These are phyloP conservation scores for Thermothelomyces thermophilus DNA, from an alignment of 2,329 filamentous ascomycete species.

Conservation along the genomic window DNA sequence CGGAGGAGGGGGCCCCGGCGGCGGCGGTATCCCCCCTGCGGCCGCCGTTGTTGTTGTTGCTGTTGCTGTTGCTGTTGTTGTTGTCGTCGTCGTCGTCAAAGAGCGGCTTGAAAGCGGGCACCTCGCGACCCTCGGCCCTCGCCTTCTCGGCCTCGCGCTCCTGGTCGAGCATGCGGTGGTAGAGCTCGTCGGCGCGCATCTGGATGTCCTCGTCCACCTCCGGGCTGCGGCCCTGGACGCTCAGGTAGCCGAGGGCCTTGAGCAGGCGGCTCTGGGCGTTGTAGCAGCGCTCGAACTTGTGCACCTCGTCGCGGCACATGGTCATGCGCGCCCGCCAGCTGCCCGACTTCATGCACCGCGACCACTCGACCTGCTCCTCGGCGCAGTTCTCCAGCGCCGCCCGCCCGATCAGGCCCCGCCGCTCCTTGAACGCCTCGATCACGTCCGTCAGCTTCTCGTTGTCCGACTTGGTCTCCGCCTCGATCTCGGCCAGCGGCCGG, in stretches of 20 bases:
- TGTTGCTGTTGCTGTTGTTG: neutral
- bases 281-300: conserved; percentile 78
- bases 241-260: conserved; percentile 82
- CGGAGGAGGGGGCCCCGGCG: neutral
- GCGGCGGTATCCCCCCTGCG: neutral
- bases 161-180: conserved; percentile 77
- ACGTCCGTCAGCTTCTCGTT: conserved; percentile 76
- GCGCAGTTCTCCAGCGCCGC: conserved; percentile 92
- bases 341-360: conserved; percentile 73
- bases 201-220: conserved; percentile 82
- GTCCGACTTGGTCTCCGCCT: conserved; percentile 63
- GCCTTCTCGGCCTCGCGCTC: conserved; percentile 68
- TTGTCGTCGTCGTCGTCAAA: conserved; percentile 35
- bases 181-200: conserved; percentile 90
- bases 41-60: neutral
- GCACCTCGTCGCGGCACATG: conserved; percentile 74
- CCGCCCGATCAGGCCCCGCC: conserved; percentile 67
- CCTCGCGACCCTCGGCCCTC: conserved; percentile 51
- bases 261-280: conserved; percentile 86
- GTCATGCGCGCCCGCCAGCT: conserved; percentile 61
- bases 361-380: conserved; percentile 75
- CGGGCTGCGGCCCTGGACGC: conserved; percentile 55
- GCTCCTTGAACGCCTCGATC: conserved; percentile 75
- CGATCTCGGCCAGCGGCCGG: conserved; percentile 62
- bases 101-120: conserved; percentile 54